Percentiles rank a stretch among this genome's conserved stretches.
These are phyloP conservation scores for Polygonum maritimum DNA, from an alignment of 148 eudicot species.

Conservation along the genomic window DNA sequence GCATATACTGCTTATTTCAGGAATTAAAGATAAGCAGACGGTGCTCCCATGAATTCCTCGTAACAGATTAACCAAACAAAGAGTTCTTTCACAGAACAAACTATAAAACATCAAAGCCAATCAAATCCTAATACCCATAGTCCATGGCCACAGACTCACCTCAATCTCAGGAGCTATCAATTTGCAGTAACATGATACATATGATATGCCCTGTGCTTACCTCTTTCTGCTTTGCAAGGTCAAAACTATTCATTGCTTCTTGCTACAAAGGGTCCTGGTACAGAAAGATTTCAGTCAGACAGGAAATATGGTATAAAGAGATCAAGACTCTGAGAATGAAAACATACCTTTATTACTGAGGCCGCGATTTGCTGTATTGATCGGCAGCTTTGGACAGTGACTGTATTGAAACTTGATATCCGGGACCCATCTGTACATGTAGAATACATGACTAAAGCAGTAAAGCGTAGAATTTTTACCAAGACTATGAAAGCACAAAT, in stretches of 20 bases:
- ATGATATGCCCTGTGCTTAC: not conserved
- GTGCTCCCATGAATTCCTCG: not conserved
- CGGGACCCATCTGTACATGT: conserved; percentile 71
- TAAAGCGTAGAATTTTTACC: not conserved
- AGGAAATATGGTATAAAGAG: not conserved
- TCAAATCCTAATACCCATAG: not conserved
- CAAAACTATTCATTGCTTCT: not conserved
- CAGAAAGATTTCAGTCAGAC: not conserved
- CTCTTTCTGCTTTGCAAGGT: not conserved
- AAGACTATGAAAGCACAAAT: not conserved
- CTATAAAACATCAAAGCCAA: too few relatives aligned
- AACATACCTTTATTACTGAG: conserved; percentile 10
- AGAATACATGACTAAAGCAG: conserved; percentile 3
- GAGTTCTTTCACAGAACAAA: too few relatives aligned
- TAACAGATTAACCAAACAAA: not conserved
- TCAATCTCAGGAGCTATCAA: not conserved
- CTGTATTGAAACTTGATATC: conserved; percentile 64
- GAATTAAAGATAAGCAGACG: not conserved
- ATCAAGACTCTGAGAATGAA: not conserved
- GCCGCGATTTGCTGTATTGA: conserved; percentile 45
- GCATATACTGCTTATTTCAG: not conserved
- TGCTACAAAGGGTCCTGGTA: not conserved
- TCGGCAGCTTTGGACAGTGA: conserved; percentile 84
- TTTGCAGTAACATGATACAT: not conserved
- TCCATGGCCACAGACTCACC: not conserved